Evolutionary conservation across 352 stramenopile genomes (phyloP).

Genomic region (Globisporangium middletonii): DNA sequence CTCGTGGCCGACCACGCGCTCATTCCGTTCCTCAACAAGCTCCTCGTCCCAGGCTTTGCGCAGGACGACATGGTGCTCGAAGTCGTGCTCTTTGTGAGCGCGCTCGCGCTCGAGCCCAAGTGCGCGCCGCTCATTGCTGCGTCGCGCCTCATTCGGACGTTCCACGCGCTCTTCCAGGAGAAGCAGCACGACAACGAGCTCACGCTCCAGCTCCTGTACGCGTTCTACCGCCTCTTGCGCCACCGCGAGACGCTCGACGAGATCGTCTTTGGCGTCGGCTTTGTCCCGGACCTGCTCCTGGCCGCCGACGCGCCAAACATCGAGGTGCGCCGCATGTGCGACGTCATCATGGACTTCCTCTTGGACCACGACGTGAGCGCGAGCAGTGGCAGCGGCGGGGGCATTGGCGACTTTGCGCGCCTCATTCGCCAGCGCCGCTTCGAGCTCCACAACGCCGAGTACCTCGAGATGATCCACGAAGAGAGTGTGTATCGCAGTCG

Average conservation of each 20-base stretch:
- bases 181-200: slow-evolving; percentile 86
- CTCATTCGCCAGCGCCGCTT: slow-evolving; percentile 79
- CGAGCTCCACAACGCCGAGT: slow-evolving; percentile 86
- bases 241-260: slow-evolving; percentile 77
- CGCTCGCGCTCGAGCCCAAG: slow-evolving; percentile 78
- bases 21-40: slow-evolving; percentile 86
- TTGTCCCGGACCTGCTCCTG: slow-evolving; percentile 74
- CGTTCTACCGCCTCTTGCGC: slow-evolving; percentile 73
- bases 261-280: slow-evolving; percentile 62
- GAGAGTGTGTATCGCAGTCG: slow-evolving; percentile 20
- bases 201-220: slow-evolving; percentile 74
- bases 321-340: slow-evolving; percentile 82
- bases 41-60: slow-evolving; percentile 90
- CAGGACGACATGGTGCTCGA: slow-evolving; percentile 91
- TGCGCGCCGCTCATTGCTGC: slow-evolving; percentile 69
- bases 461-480: slow-evolving; percentile 78
- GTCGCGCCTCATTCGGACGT: slow-evolving; percentile 66
- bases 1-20: slow-evolving; percentile 84
- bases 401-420: slow-evolving; percentile 65
- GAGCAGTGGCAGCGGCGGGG: slow-evolving; percentile 19
- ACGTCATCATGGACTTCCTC: slow-evolving; percentile 83
- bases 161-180: slow-evolving; percentile 80
- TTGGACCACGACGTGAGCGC: slow-evolving; percentile 72
- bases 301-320: slow-evolving; percentile 73
- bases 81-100: slow-evolving; percentile 82